These are phyloP conservation scores for Cryphonectria parasitica DNA, from an alignment of 2,329 filamentous ascomycete genomes.

Conservation along the genomic window DNA sequence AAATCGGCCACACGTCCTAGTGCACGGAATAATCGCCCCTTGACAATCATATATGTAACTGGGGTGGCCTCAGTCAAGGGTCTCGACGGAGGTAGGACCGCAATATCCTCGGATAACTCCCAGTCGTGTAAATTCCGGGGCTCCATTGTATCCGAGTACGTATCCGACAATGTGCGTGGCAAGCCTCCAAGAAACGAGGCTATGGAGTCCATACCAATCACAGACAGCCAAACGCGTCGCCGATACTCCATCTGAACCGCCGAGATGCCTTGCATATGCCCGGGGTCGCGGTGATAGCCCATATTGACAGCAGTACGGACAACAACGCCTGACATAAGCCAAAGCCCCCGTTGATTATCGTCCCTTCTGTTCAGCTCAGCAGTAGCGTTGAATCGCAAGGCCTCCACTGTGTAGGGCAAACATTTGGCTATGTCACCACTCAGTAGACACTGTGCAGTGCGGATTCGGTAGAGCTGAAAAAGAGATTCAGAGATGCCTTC, in stretches of 20 bases:
- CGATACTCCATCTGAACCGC: slow-evolving; percentile 53
- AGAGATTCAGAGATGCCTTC: slow-evolving; percentile 50
- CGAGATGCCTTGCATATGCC: slow-evolving; percentile 40
- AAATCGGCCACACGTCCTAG: slow-evolving; percentile 53
- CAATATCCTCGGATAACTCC: slow-evolving; percentile 54
- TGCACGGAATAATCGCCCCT: slow-evolving; percentile 51
- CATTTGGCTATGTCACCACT: slow-evolving; percentile 56
- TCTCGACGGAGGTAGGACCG: slow-evolving; percentile 23
- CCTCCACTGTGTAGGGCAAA: slow-evolving; percentile 55
- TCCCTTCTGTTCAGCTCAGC: slow-evolving; percentile 55
- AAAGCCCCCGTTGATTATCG: slow-evolving; percentile 54
- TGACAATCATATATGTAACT: slow-evolving; percentile 55
- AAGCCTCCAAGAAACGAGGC: slow-evolving; percentile 57
- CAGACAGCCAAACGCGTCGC: slow-evolving; percentile 44
- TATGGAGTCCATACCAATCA: slow-evolving; percentile 54
- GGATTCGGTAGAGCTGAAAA: slow-evolving; percentile 50
- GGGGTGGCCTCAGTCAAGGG: slow-evolving; percentile 42
- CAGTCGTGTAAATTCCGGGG: slow-evolving; percentile 59
- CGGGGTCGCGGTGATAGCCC: slow-evolving; percentile 57
- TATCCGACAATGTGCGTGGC: slow-evolving; percentile 50
- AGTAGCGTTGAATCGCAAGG: slow-evolving; percentile 55
- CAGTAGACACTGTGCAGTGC: slow-evolving; percentile 57
- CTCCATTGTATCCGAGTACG: slow-evolving; percentile 52
- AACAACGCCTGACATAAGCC: slow-evolving; percentile 54
- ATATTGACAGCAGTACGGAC: slow-evolving; percentile 58